Evolutionary conservation across 2,329 filamentous ascomycete species (phyloP).

Genomic region (Aspergillus chevalieri): DNA sequence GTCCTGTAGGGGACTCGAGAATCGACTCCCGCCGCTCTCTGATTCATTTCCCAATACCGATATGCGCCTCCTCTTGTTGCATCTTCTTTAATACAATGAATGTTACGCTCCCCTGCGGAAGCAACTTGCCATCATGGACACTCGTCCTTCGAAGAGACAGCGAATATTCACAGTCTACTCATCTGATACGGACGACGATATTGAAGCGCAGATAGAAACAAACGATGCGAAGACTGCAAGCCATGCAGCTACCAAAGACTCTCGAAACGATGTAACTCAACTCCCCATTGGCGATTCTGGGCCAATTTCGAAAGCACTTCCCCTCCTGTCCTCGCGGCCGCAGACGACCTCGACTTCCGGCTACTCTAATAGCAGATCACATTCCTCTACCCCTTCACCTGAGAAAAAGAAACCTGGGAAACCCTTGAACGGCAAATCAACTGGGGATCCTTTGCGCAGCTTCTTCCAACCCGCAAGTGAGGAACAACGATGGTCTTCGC

Average conservation of each 20-base stretch:
- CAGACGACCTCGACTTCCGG: constrained; percentile 7
- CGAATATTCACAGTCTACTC: constrained; percentile 24
- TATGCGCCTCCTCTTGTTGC: neutral
- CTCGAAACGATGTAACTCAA: neutral
- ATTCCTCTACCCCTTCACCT: constrained; percentile 26
- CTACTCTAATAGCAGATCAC: constrained; percentile 8
- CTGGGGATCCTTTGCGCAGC: constrained; percentile 27
- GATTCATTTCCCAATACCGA: neutral
- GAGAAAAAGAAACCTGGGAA: constrained; percentile 22
- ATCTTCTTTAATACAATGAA: neutral
- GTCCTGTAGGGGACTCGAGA: too few species aligned
- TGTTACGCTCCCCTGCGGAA: neutral
- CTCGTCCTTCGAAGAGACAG: constrained; percentile 32
- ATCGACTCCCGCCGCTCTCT: too few species aligned
- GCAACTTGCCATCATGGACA: constrained; percentile 24
- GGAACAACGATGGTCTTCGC: constrained; percentile 34
- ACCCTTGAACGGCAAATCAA: constrained; percentile 16
- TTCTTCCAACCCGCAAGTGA: constrained; percentile 37
- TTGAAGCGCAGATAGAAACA: constrained; percentile 6
- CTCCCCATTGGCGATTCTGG: neutral
- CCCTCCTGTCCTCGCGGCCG: constrained; percentile 10
- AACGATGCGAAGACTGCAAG: neutral
- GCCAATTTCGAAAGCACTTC: constrained; percentile 3
- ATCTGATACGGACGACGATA: constrained; percentile 25
- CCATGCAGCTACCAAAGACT: neutral